Evolutionary conservation across 192 early-diverging fungal genomes (phyloP), one percentile per base, ranked within the genome.

Genomic region (Dimargaris verticillata): DNA sequence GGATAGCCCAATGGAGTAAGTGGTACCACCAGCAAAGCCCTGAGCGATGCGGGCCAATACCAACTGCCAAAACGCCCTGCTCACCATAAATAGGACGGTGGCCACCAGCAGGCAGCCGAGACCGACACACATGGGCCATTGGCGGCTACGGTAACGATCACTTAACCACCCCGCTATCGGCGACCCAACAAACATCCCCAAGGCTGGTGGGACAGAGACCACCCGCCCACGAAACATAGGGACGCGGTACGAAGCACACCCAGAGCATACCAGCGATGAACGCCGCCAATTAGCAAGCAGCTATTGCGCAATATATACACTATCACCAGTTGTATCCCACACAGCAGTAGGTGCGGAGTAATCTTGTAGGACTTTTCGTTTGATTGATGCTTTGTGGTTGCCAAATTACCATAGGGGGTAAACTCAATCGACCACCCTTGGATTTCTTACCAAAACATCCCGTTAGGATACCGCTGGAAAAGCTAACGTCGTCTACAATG

Each of bases 91-190:
- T 26, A 79, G 63, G 0, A 83, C 60, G 12, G 84, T 82, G 5
- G 84, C 79, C 3, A 83, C 68, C 14, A 74, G 79, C 41, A 86
- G 68, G 9, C 82, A 78, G 11, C 80, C 41, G 68, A 89, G 80
- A 14, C 85, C 83, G 33, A 81, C 50, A 58, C 86, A 75, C 84
- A 88, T 89, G 28, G 84, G 86, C 69, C 79, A 77, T 60, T 81
- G 80, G 60, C 87, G 74, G 60, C 83, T 81, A 44, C 79, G 74
- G 62, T 80, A 84, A 43, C 79, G 72, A 63, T 89, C 87, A 33
- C 83, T 85, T 24, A 89, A 61, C 42, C 80, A 79, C 9, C 82
- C 87, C 52, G 83, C 85, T n/a, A 81, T 29, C 0, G 83, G 83
- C 0, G 84, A 81, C 0, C 78, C 72, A 0, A 77, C 64, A 49